A percentile compares a stretch with the other conserved stretches of the same genome.
Evolutionary conservation across 768 basidiomycete genomes (phyloP).

Genomic region (Bullera alba): DNA sequence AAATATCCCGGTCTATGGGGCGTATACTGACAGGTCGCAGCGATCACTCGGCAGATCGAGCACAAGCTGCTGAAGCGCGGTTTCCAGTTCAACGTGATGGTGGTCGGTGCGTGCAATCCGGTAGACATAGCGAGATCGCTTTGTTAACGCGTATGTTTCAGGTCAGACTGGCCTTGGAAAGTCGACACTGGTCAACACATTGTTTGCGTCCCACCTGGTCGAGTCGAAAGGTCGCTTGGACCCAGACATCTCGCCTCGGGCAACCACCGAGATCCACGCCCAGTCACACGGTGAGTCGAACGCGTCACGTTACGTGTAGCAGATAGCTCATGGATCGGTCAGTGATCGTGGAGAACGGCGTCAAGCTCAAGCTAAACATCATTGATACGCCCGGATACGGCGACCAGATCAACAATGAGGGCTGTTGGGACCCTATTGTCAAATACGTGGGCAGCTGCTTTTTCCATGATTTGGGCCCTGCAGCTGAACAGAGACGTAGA

Average conservation of each 20-base stretch:
- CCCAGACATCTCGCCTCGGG: slow-evolving; percentile 78
- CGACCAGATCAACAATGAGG: slow-evolving; percentile 98
- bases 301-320: not conserved
- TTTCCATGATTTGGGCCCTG: not conserved
- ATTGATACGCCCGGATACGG: slow-evolving; percentile 98
- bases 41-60: slow-evolving; percentile 95
- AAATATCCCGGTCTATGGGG: not conserved
- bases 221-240: slow-evolving; percentile 92
- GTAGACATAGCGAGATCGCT: too few species aligned
- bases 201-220: slow-evolving; percentile 96
- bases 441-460: slow-evolving; percentile 65
- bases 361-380: slow-evolving; percentile 89
- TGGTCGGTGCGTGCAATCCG: slow-evolving; percentile 61
- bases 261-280: slow-evolving; percentile 94
- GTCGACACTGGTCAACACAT: slow-evolving; percentile 96
- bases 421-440: slow-evolving; percentile 98
- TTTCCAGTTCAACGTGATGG: slow-evolving; percentile 98
- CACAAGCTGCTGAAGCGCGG: slow-evolving; percentile 98
- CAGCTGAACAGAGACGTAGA: slow-evolving; percentile 16
- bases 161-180: slow-evolving; percentile 98
- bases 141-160: too few species aligned
- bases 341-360: slow-evolving; percentile 96
- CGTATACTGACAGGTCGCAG: slow-evolving; percentile 11
- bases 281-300: slow-evolving; percentile 74
- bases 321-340: not conserved